Conservation (phyloP, 257 asterid species). For the Leonotis leonurus region DNA sequence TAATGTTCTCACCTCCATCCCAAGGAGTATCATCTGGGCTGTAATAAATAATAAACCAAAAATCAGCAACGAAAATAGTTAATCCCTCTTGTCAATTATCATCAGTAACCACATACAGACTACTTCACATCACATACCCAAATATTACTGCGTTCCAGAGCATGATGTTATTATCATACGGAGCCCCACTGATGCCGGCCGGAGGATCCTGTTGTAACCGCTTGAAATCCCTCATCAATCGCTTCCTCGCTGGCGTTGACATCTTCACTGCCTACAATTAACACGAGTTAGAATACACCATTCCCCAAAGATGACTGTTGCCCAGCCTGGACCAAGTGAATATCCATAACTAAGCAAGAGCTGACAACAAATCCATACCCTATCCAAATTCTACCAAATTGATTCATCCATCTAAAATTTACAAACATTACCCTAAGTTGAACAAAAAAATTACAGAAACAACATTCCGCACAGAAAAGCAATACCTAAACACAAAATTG, state of each 20-base stretch:
- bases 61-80: not conserved
- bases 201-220: constrained; percentile 82
- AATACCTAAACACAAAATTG: constrained; percentile 2
- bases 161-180: constrained; percentile 69
- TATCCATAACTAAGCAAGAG: not conserved
- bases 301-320: not conserved
- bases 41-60: not conserved
- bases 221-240: constrained; percentile 79
- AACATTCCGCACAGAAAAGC: not conserved
- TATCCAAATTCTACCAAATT: no score
- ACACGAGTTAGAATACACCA: not conserved
- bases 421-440: not conserved
- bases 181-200: constrained; percentile 76
- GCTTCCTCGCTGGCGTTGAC: constrained; percentile 75
- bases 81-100: not conserved
- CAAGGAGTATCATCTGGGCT: constrained; percentile 88
- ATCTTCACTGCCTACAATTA: constrained; percentile 37
- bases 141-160: constrained; percentile 81
- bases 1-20: constrained; percentile 80
- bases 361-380: not conserved
- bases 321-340: not conserved
- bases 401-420: no score
- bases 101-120: not conserved
- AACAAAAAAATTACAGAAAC: not conserved
- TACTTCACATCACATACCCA: constrained; percentile 28